Evolutionary conservation across 305 asterid genomes (phyloP).

Genomic region (Vinca major): DNA sequence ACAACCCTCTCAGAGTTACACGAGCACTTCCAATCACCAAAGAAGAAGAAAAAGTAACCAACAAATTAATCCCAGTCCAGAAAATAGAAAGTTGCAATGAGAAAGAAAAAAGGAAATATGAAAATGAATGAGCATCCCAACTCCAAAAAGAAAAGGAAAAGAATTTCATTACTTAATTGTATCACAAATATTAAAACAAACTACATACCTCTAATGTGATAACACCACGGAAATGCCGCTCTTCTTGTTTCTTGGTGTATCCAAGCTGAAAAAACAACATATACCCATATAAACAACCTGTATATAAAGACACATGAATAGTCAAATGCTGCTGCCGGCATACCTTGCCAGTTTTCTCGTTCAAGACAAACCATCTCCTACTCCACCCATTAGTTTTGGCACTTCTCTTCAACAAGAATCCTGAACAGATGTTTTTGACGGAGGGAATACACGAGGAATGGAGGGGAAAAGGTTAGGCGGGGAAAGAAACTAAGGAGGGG

Average conservation of each 20-base stretch:
- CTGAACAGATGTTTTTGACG: conserved; percentile 26
- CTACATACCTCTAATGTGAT: conserved; percentile 69
- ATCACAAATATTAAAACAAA: conserved; percentile 3
- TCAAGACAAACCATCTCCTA: conserved; percentile 90
- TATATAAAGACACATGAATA: not conserved
- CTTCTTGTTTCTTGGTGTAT: conserved; percentile 94
- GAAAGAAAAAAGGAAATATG: not conserved
- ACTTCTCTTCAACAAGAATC: conserved; percentile 80
- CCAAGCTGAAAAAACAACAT: conserved; percentile 60
- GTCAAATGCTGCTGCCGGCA: not conserved
- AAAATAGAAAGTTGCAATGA: not conserved
- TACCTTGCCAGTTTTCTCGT: conserved; percentile 94
- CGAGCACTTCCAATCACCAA: not conserved
- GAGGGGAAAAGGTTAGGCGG: not conserved
- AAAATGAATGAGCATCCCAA: not conserved
- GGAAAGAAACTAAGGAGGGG: too few relatives aligned
- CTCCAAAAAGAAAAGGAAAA: not conserved
- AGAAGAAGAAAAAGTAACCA: too few relatives aligned
- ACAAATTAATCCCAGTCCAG: not conserved
- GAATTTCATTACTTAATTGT: not conserved
- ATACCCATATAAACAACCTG: not conserved
- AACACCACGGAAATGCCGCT: conserved; percentile 84
- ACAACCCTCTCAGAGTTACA: not conserved
- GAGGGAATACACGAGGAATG: not conserved
- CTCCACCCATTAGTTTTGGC: conserved; percentile 91